Conservation (phyloP, 495 filamentous ascomycete species). For the Penicillium lagena region DNA sequence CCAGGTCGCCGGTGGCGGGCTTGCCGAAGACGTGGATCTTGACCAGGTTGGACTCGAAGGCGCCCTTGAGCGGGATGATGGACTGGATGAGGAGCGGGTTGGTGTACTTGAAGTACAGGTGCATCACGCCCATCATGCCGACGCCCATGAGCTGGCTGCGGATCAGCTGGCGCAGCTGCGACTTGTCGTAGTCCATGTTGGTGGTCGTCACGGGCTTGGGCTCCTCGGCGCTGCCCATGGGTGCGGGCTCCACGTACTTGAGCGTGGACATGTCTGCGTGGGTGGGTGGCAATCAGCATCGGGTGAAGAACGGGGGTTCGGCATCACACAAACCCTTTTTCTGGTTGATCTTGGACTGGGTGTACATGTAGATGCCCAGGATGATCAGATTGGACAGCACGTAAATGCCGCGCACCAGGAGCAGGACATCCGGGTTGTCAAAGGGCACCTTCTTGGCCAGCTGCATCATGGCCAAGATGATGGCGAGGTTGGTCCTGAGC, state of each 20-base stretch:
- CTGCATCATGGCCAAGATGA: slow-evolving; percentile 98
- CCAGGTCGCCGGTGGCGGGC: slow-evolving; percentile 85
- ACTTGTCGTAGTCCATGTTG: slow-evolving; percentile 83
- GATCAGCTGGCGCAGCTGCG: slow-evolving; percentile 74
- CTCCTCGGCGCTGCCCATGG: slow-evolving; percentile 87
- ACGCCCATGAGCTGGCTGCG: slow-evolving; percentile 91
- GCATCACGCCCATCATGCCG: slow-evolving; percentile 98
- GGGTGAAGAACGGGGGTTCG: background rate
- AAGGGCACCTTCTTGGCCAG: slow-evolving; percentile 92
- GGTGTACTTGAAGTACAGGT: slow-evolving; percentile 98
- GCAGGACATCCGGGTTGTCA: slow-evolving; percentile 82
- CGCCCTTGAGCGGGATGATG: slow-evolving; percentile 94
- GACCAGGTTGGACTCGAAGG: slow-evolving; percentile 86
- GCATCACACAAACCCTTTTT: slow-evolving; percentile 74
- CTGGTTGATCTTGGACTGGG: slow-evolving; percentile 73
- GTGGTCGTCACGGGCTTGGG: slow-evolving; percentile 94
- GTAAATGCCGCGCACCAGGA: slow-evolving; percentile 76
- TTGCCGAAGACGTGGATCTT: slow-evolving; percentile 92
- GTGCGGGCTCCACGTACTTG: slow-evolving; percentile 94
- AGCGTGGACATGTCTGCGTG: slow-evolving; percentile 83
- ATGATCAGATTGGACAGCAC: slow-evolving; percentile 87
- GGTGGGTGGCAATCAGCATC: background rate
- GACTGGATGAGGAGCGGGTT: slow-evolving; percentile 98
- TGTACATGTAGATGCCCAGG: slow-evolving; percentile 72
- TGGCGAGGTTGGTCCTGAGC: slow-evolving; percentile 81